Evolutionary conservation across 306 rosid species (phyloP), one percentile per base, ranked within the genome.

Genomic region (Clitoria ternatea): DNA sequence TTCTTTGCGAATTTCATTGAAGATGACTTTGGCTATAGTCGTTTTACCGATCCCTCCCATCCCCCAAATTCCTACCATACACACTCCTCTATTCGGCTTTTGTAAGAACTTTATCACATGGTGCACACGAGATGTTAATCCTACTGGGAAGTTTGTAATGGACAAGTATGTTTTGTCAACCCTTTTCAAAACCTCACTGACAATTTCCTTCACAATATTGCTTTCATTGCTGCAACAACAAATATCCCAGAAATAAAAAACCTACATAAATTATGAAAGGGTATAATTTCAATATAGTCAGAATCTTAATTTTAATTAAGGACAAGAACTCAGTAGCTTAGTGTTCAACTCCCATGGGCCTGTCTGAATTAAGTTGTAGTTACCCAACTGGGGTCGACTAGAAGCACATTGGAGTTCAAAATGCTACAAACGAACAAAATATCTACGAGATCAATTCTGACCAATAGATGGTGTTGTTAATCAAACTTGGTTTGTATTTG

Each of bases 21-120:
- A 56, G n/a, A 30, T 56, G 63, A 19, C 10, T 56, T 56, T 29
- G 23, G 42, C 63, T 56, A 30, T 56, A 23, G 63, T 56, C 14
- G 63, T 29, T 29, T 56, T 56, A 9, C 63, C 63, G 29, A 56
- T 30, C 2, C 63, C 63, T 1, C 40, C 63, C 63, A 64, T 64
- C 14, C 40, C 70, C 54, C 70, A 64, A 3, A 64, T 43, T 1
- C 70, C 70, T 64, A 64, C 12, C 26, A 64, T 42, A 43, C 53
- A 40, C 3, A 12, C 9, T 22, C 50, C 30, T 22, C 0, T 7
- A n/a, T n/a, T 40, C 26, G 7, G 4, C 1, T 14, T 64, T 42
- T 3, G 7, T 0, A 64, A 1, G 8, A 42, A 7, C 30, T 6
- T 3, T n/a, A 64, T 14, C 6, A 6, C 54, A 3, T 5, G 54